Evolutionary conservation across 257 asterid genomes (phyloP).

Genomic region (Przewalskia tangutica): DNA sequence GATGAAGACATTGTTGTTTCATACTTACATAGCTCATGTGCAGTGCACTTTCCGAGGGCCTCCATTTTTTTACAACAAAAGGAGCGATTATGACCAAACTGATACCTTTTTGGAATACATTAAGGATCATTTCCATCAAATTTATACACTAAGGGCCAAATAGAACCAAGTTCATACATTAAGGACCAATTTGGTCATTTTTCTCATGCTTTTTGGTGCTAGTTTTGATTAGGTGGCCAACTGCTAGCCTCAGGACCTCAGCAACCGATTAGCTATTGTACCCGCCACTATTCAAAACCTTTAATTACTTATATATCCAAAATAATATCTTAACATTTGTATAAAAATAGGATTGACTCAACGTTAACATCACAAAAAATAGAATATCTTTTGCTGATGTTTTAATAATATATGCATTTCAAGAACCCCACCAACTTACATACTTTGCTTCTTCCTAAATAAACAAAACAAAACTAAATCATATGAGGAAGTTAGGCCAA

Average conservation of each 20-base stretch:
- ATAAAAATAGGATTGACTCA: constrained; percentile 17
- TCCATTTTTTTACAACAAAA: too few species aligned
- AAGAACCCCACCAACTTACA: constrained; percentile 15
- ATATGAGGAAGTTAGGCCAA: constrained; percentile 49
- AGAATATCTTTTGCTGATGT: not conserved
- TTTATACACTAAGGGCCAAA: too few species aligned
- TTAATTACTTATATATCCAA: not conserved
- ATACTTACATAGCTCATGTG: too few species aligned
- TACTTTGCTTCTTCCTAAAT: constrained; percentile 34
- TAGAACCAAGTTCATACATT: too few species aligned
- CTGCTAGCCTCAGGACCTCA: too few species aligned
- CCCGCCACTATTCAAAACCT: constrained; percentile 36
- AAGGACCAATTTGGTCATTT: too few species aligned
- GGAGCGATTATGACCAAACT: too few species aligned
- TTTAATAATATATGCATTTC: not conserved
- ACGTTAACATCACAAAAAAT: constrained; percentile 22
- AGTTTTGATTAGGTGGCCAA: constrained; percentile 23
- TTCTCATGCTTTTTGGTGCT: not conserved
- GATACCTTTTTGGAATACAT: too few species aligned
- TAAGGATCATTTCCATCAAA: too few species aligned
- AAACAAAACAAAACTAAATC: constrained; percentile 28
- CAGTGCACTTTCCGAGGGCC: too few species aligned
- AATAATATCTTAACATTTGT: not conserved
- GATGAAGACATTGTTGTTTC: too few species aligned
- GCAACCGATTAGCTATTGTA: constrained; percentile 17